Base-by-base conservation (phyloP, 352 stramenopile genomes). In the Phytophthora kernoviae region DNA sequence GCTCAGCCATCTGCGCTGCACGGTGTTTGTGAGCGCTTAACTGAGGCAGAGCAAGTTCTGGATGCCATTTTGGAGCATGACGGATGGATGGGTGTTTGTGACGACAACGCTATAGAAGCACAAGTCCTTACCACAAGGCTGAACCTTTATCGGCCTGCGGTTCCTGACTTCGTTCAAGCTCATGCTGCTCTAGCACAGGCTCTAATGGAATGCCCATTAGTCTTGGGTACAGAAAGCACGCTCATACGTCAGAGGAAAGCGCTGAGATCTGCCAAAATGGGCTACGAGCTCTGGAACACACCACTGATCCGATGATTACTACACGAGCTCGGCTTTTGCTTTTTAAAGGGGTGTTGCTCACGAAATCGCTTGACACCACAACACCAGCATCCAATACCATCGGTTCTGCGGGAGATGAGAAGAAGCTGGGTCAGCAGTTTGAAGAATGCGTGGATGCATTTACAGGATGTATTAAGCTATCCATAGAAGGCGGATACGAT, bases 401-500 rank as follows among this genome's bases (percentile, higher is more conserved):
- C 18, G 50, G 18, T 18, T 44, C 24, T 47, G 40, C 24, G 50
- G 7, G 41, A 4, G 49, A 49, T 27, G 37, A 62, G 11, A 5
- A 44, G 39, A 49, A 41, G 8, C 12, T 65, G 18, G 30, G 33
- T 7, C 40, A 62, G 33, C 47, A 12, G 22, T 60, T 75, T 44
- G 41, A 75, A 51, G 49, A 70, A 34, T 70, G 63, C 22, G 63
- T 49, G 0, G 44, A 55, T 30, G 52, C 56, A 33, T 54, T 63
- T 17, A 41, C 48, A 30, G 24, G 11, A 14, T 71, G 69, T 41
- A 78, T 91, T 30, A 63, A 70, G 26, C 62, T 70, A 10, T 77
- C 70, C 9, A 84, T 86, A 37, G 66, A 76, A 12, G 75, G 73
- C 17, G 76, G 69, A 27, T 84, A 92, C 21, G 80, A 94, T 54